A percentile compares a stretch with the other conserved stretches of the same genome.
Conservation (phyloP, 225 moss, liverwort and hornwort species). For the Antitrichia curtipendula region DNA sequence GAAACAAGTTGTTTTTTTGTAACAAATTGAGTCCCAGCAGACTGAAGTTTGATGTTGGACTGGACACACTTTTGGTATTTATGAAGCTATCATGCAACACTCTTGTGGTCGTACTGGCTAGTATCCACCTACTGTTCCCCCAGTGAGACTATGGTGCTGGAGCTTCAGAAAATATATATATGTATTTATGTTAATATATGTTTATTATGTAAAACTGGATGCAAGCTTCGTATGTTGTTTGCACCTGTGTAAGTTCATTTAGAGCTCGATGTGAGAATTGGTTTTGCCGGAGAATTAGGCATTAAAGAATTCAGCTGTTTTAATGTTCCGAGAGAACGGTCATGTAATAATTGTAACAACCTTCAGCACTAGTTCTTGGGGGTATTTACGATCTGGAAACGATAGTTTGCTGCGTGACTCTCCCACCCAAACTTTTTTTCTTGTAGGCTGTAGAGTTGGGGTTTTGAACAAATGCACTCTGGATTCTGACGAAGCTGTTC, state of each 20-base stretch:
- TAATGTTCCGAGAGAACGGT: neutral
- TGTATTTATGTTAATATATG: neutral
- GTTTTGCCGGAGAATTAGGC: neutral
- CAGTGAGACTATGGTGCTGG: neutral
- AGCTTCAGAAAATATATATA: neutral
- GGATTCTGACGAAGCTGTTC: too few species aligned
- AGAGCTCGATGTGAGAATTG: neutral
- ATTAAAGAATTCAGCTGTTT: neutral
- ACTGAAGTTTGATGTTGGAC: neutral
- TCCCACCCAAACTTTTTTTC: neutral
- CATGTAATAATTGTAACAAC: too few species aligned
- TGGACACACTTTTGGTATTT: neutral
- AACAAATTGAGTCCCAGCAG: neutral
- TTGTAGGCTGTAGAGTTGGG: neutral
- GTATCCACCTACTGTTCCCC: neutral
- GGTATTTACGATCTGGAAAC: neutral
- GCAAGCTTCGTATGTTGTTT: neutral
- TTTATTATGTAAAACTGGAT: neutral
- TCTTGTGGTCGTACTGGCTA: neutral
- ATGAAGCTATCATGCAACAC: neutral
- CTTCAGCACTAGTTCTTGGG: too few species aligned
- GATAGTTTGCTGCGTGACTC: too few species aligned
- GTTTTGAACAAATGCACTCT: neutral
- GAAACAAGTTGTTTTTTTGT: neutral
- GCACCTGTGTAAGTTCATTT: neutral